Percentiles rank a stretch among this genome's conserved stretches.
Conservation (phyloP, 768 basidiomycete species). For the Naematelia encephala region DNA sequence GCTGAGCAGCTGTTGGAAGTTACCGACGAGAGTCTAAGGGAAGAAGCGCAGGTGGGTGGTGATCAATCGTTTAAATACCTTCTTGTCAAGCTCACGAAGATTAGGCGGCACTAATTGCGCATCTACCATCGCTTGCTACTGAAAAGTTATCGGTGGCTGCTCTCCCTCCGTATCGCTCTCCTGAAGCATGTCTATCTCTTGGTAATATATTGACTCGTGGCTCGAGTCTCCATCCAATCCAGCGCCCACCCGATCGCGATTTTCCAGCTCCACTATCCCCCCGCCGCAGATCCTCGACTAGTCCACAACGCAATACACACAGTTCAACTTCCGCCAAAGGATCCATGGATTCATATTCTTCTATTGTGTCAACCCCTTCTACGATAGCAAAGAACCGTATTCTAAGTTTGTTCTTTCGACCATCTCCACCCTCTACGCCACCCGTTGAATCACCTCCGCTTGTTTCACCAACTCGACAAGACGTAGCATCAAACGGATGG, state of each 20-base stretch:
- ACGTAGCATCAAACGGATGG: slow-evolving; percentile 31
- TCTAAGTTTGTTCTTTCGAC: slow-evolving; percentile 11
- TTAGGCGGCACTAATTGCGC: slow-evolving; percentile 38
- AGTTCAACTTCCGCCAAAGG: not conserved
- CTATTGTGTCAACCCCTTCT: not conserved
- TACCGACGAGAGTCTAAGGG: slow-evolving; percentile 20
- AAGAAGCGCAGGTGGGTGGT: slow-evolving; percentile 41
- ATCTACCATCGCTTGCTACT: slow-evolving; percentile 31
- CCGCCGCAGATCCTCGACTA: slow-evolving; percentile 7
- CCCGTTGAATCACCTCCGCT: not conserved
- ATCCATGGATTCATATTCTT: not conserved
- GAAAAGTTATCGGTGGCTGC: slow-evolving; percentile 34
- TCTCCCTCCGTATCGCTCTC: slow-evolving; percentile 34
- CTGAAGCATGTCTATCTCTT: slow-evolving; percentile 35
- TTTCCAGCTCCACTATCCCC: slow-evolving; percentile 12
- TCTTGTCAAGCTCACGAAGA: not conserved
- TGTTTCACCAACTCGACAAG: slow-evolving; percentile 6
- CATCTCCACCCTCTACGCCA: not conserved
- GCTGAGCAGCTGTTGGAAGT: not conserved
- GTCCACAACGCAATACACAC: not conserved
- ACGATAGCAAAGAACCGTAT: slow-evolving; percentile 2
- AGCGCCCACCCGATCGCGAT: not conserved
- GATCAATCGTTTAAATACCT: not conserved
- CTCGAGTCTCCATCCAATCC: slow-evolving; percentile 8
- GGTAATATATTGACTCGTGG: slow-evolving; percentile 37